These are phyloP conservation scores for Cladophialophora immunda DNA, from an alignment of 2,329 filamentous ascomycete genomes.

Conservation along the genomic window DNA sequence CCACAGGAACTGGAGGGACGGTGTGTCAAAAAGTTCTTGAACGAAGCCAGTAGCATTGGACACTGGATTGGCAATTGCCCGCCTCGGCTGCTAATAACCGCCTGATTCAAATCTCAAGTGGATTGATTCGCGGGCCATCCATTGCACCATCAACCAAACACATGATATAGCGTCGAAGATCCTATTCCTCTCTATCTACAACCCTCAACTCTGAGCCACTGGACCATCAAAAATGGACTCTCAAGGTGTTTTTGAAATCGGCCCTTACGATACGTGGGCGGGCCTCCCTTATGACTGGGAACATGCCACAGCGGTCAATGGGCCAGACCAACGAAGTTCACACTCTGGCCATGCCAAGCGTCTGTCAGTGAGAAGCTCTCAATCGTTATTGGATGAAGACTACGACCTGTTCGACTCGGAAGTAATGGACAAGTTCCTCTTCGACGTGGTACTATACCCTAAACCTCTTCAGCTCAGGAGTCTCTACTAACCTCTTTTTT, in stretches of 20 bases:
- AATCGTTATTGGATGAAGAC: neutral
- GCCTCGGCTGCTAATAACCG: neutral
- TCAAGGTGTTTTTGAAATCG: neutral
- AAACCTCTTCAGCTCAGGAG: no score
- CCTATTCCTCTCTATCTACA: neutral
- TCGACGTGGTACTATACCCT: constrained; percentile 6
- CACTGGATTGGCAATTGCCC: neutral
- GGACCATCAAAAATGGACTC: constrained; percentile 6
- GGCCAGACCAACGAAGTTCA: neutral
- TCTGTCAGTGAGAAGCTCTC: neutral
- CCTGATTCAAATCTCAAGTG: neutral
- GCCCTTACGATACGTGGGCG: neutral
- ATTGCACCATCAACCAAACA: neutral
- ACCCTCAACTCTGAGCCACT: neutral
- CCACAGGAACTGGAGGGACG: neutral
- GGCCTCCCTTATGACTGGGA: neutral
- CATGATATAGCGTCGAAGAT: neutral
- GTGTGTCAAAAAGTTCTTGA: neutral
- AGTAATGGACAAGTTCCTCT: constrained; percentile 5
- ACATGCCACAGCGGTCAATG: neutral
- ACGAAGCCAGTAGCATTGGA: neutral
- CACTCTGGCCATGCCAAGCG: neutral
- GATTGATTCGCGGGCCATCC: neutral
- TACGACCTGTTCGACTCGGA: constrained; percentile 7
- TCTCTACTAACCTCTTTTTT: neutral